Evolutionary conservation across 441 rosid genomes (phyloP), one percentile per base, ranked within the genome.

Genomic region (Gossypium schwendimanii): DNA sequence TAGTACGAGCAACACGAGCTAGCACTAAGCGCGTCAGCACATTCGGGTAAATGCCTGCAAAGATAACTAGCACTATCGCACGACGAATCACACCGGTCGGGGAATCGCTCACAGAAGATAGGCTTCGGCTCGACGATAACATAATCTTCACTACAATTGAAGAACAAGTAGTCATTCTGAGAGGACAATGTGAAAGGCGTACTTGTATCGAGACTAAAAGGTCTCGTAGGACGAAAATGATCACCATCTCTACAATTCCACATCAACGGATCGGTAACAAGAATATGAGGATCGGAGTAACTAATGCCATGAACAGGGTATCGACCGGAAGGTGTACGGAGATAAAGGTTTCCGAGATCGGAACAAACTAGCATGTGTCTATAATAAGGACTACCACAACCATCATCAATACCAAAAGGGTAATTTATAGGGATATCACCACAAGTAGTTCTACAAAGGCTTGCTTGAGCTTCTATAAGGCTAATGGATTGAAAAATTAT

Each of bases 331-430:
- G 97, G 99, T 6, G 98, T 89, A 50, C 93, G 84, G 10, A 95
- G 89, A 73, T 89, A 85, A 10, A 92, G 94, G n/a, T 60, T 74
- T 44, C 85, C 88, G 1, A 84, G 70, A 47, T 85, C 82, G 1
- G 96, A 84, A 79, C 99, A 94, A 11, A 81, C 73, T 9, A 92
- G 96, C 83, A 92, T 82, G 89, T 83, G 96, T 4, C 94, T 83
- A 87, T 91, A 90, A 74, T 87, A 90, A 39, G 95, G 95, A 73
- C 92, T 91, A 33, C 99, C 99, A 39, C 99, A 95, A 17, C 99
- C 99, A 5, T 92, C 95, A 23, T 89, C 97, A 55, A 94, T 84
- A 23, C 91, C 87, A 26, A 95, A 89, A 3, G 99, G 99, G 71
- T 88, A 91, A 47, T 70, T 81, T 72, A 92, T 91, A 0, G 89